A percentile compares a stretch with the other conserved stretches of the same genome.
Evolutionary conservation across 768 basidiomycete genomes (phyloP).

Genomic region (Rhodotorula paludigena): DNA sequence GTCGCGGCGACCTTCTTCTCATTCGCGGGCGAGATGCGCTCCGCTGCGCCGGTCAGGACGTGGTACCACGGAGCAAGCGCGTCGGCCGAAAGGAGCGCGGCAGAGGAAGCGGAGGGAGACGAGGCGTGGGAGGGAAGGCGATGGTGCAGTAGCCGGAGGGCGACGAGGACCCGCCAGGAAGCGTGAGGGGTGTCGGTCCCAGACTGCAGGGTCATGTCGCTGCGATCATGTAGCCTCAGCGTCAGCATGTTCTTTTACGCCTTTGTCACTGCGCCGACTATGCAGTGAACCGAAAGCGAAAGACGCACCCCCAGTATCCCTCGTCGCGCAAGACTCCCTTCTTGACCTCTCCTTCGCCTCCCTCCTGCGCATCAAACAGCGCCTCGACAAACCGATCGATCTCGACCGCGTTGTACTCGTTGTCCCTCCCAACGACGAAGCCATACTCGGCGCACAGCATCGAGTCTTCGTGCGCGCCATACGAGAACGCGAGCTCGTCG

Average conservation of each 20-base stretch:
- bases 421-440: slow-evolving; percentile 54
- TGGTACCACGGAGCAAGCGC: slow-evolving; percentile 24
- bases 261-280: no score
- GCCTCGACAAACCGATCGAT: slow-evolving; percentile 57
- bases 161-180: slow-evolving; percentile 30
- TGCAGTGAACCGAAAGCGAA: background rate
- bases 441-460: slow-evolving; percentile 85
- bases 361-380: slow-evolving; percentile 53
- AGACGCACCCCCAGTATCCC: slow-evolving; percentile 76
- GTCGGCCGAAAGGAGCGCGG: slow-evolving; percentile 1
- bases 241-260: no score
- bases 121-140: slow-evolving; percentile 6
- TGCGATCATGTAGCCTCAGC: slow-evolving; percentile 14
- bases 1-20: slow-evolving; percentile 35
- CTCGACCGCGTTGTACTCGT: slow-evolving; percentile 53
- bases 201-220: slow-evolving; percentile 38
- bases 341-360: slow-evolving; percentile 53
- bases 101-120: background rate
- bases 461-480: slow-evolving; percentile 72
- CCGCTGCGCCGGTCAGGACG: slow-evolving; percentile 28
- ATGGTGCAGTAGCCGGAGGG: slow-evolving; percentile 33
- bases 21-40: slow-evolving; percentile 43
- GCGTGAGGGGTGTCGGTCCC: slow-evolving; percentile 16
- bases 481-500: slow-evolving; percentile 69
- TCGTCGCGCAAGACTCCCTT: slow-evolving; percentile 57